Evolutionary conservation across 306 rosid species (phyloP), one percentile per base, ranked within the genome.

Genomic region (Abrus precatorius): DNA sequence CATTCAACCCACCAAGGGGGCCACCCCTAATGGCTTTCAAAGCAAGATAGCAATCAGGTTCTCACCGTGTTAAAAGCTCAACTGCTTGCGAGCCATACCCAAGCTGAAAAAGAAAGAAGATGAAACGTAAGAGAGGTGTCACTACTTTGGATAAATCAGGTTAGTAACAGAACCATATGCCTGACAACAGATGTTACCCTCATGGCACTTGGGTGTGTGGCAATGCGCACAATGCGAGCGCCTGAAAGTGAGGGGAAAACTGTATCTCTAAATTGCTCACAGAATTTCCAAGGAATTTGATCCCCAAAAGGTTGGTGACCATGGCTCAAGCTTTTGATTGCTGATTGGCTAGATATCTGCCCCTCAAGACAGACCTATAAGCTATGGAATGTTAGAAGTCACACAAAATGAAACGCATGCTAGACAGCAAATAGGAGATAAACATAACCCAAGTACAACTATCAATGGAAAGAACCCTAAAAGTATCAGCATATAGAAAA

Each of bases 61-160:
- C 92, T 83, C 87, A 95, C 99, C 99, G 92, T 79, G 86, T 84
- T 88, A 95, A 88, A 56, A 95, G 98, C 78, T 95, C 90, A 30
- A 95, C 98, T 34, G 99, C 99, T 89, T 95, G 94, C 49, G 98
- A 95, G 61, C 99, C 99, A 86, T 95, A 95, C 27, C 99, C 99
- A 86, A 88, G 92, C 99, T 95, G 87, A 86, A 81, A 72, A 80
- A 69, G 63, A 68, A 84, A 82, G 27, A 47, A 27, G 32, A 64
- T 33, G 9, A 48, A 54, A 12, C 6, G 30, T 52, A 20, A 20
- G 20, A 20, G 41, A 49, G 54, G 20, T 28, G 41, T 43, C 77
- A 36, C 48, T 41, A 65, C 52, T 68, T 71, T 13, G 63, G 48
- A 65, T 29, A 74, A 79, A 81, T 55, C 57, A 64, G 80, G 43